phyloP scores from a whole-genome alignment of 371 early-diverging fungal species.

The Lichtheimia ornata region DNA sequence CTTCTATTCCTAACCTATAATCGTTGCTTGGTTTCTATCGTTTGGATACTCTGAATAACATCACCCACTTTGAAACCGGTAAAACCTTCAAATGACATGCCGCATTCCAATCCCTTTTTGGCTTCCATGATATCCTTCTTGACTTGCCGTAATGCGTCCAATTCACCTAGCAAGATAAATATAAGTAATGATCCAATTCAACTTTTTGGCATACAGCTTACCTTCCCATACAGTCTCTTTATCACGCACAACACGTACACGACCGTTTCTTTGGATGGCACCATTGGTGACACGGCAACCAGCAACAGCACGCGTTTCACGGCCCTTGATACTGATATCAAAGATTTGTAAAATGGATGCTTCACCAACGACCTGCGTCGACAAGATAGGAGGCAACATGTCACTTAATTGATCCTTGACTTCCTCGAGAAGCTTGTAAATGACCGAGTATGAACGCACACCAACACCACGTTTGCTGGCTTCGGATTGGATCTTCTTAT shows the following conservation, averaged over 20 bases:
- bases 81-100: constrained; percentile 86
- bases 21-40: constrained; percentile 56
- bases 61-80: constrained; percentile 78
- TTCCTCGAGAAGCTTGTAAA: constrained; percentile 90
- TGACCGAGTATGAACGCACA: constrained; percentile 75
- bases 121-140: constrained; percentile 90
- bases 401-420: constrained; percentile 77
- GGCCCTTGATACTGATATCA: constrained; percentile 72
- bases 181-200: not conserved
- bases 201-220: constrained; percentile 17
- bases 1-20: constrained; percentile 12
- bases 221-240: constrained; percentile 70
- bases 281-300: constrained; percentile 89
- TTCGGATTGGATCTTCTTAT: constrained; percentile 66
- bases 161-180: constrained; percentile 35
- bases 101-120: constrained; percentile 90
- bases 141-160: constrained; percentile 73
- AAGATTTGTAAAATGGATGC: constrained; percentile 87
- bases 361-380: constrained; percentile 83
- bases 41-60: constrained; percentile 69
- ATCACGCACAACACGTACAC: constrained; percentile 71
- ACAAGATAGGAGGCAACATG: constrained; percentile 78
- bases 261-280: constrained; percentile 57
- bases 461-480: constrained; percentile 68
- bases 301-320: constrained; percentile 69